Evolutionary conservation across 2,329 filamentous ascomycete genomes (phyloP), one percentile per base, ranked within the genome.

Genomic region (Botrytis byssoidea): DNA sequence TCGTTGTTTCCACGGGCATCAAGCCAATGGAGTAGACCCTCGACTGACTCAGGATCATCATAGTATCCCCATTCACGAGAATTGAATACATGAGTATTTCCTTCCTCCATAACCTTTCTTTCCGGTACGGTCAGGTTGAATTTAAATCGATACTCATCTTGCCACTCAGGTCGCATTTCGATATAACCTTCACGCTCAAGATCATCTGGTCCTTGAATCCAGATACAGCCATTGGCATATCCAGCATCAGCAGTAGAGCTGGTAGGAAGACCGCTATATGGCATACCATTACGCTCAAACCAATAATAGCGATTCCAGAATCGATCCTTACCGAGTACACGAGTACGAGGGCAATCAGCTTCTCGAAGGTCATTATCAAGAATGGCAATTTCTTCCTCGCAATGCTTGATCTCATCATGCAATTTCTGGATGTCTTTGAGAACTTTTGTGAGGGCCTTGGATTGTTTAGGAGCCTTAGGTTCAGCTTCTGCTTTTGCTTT

Each of bases 261-360:
- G 76, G 88, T 89, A 0, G 95, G 95, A 72, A 98, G 86, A 7
- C 96, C 96, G 46, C 88, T 94, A 79, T 95, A 97, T 0, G 96
- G 96, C 95, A 98, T 98, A 37, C 95, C 96, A 80, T 98, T 99
- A 76, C 95, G 92, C 83, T 99, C 96, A 82, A 98, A 98, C 95
- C 96, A 99, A 86, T 97, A 98, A 83, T 98, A 99, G 71, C 95
- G 90, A 83, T 99, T 98, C 90, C 95, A 97, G 86, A 97, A 99
- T 63, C 96, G 90, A 83, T 99, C 96, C 82, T 96, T 95, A 74
- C 96, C 96, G 40, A 99, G 86, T 29, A 95, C 90, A 76, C 93
- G 91, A 29, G 95, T 97, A 75, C 96, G 91, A 51, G 95, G 93
- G 79, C 95, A 97, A 82, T 98, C 93, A 59, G 95, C 94, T 83